phyloP scores from a whole-genome alignment of 441 rosid genomes.

The Manihot esculenta region DNA sequence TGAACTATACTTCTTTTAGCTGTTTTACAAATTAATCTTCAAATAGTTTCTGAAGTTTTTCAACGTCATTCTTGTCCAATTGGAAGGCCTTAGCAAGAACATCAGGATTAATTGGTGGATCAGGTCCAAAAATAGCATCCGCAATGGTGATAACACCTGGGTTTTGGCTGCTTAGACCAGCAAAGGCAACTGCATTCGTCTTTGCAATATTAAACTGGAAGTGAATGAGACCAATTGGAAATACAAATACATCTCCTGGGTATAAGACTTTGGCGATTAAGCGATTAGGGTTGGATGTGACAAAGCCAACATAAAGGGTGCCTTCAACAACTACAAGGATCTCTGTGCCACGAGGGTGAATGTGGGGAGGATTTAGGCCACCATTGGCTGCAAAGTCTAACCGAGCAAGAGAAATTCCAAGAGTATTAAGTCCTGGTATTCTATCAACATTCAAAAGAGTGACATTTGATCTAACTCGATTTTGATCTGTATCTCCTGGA shows the following conservation, averaged over 20 bases:
- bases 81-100: conserved; percentile 28
- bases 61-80: conserved; percentile 23
- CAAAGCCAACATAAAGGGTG: conserved; percentile 13
- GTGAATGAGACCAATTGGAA: conserved; percentile 28
- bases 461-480: conserved; percentile 26
- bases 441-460: conserved; percentile 18
- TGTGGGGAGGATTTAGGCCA: conserved; percentile 36
- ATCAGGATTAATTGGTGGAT: conserved; percentile 18
- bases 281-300: conserved; percentile 14
- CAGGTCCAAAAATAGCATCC: conserved; percentile 22
- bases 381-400: conserved; percentile 26
- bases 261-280: conserved; percentile 19
- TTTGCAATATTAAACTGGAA: conserved; percentile 18
- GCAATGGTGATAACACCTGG: conserved; percentile 27
- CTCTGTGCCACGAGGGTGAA: conserved; percentile 33
- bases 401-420: conserved; percentile 33
- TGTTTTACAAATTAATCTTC: not conserved
- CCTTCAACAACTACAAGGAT: conserved; percentile 4
- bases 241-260: conserved; percentile 28
- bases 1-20: too few relatives aligned
- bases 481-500: conserved; percentile 20
- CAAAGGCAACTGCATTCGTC: conserved; percentile 20
- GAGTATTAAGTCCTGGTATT: conserved; percentile 33
- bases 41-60: conserved; percentile 22
- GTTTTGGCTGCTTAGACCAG: conserved; percentile 26